Evolutionary conservation across 108 stramenopile genomes (phyloP).

Genomic region (Fistulifera pelliculosa): DNA sequence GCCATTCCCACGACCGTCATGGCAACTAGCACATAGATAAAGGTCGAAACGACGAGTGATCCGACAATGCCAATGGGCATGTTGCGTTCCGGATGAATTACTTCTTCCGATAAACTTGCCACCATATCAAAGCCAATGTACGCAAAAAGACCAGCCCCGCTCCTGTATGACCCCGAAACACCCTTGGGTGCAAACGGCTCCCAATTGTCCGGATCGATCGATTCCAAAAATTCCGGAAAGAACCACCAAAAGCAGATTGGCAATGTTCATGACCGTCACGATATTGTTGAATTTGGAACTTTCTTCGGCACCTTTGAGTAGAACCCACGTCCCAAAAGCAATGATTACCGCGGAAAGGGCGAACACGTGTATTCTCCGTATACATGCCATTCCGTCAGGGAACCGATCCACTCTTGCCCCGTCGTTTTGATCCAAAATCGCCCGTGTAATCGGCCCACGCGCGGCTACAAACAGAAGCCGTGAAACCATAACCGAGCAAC

Average conservation of each 20-base stretch:
- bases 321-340: constrained; percentile 25
- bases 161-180: constrained; percentile 25
- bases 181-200: constrained; percentile 37
- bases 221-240: constrained; percentile 22
- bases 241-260: constrained; percentile 36
- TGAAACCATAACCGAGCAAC: constrained; percentile 49
- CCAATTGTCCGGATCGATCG: constrained; percentile 28
- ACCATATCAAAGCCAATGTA: constrained; percentile 92
- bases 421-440: constrained; percentile 10
- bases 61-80: constrained; percentile 80
- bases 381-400: constrained; percentile 21
- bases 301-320: constrained; percentile 72
- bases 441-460: constrained; percentile 47
- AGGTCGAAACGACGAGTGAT: constrained; percentile 58
- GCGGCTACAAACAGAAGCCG: constrained; percentile 43
- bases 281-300: constrained; percentile 62
- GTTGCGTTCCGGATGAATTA: constrained; percentile 74
- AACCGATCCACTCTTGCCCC: constrained; percentile 3
- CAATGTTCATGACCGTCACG: constrained; percentile 59
- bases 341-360: constrained; percentile 57
- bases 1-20: constrained; percentile 81
- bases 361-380: constrained; percentile 40
- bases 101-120: constrained; percentile 80
- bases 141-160: constrained; percentile 77
- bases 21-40: constrained; percentile 67